These are phyloP conservation scores for Tricholoma terreum DNA, from an alignment of 768 basidiomycete genomes.

Conservation along the genomic window DNA sequence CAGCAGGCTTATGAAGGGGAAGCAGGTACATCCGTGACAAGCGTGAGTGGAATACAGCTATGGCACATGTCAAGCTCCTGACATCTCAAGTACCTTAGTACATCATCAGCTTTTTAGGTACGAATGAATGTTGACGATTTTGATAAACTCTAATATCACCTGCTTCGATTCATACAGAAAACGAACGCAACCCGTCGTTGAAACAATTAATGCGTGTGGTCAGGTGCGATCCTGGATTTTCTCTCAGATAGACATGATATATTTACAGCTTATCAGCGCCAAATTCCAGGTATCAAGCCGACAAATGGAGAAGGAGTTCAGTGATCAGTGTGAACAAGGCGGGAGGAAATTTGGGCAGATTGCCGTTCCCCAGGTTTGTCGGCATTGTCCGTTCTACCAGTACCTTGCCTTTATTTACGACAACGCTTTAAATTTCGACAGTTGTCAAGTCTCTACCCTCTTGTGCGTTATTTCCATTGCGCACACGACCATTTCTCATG, in stretches of 20 bases:
- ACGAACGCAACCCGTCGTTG: not conserved
- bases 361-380: not conserved
- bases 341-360: not conserved
- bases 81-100: not conserved
- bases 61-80: not conserved
- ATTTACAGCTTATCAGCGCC: not conserved
- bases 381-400: no score
- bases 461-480: not conserved
- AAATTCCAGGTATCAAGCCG: not conserved
- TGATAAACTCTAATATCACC: not conserved
- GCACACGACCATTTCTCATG: not conserved
- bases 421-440: not conserved
- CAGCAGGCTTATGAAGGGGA: not conserved
- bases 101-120: not conserved
- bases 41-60: not conserved
- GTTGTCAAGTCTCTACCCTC: not conserved
- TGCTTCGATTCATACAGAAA: not conserved
- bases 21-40: not conserved
- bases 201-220: not conserved
- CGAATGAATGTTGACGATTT: not conserved
- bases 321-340: no score
- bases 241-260: not conserved
- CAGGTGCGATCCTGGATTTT: not conserved
- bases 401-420: not conserved
- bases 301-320: not conserved